These are phyloP conservation scores for Pleoardoris graminearum DNA, from an alignment of 2,329 filamentous ascomycete genomes.

Conservation along the genomic window DNA sequence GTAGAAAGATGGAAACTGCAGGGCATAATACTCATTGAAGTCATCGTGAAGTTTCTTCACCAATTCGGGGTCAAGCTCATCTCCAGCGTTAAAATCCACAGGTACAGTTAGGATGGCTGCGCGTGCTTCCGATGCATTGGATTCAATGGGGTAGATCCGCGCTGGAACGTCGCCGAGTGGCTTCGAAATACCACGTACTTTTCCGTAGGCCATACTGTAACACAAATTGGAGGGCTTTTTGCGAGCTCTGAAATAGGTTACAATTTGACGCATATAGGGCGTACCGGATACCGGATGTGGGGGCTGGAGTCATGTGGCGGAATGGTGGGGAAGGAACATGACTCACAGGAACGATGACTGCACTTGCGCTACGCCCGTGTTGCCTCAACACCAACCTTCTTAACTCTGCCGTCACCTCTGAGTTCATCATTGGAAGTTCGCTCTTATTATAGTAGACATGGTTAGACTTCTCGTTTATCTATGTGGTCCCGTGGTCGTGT, in stretches of 20 bases:
- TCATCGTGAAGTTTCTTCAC: constrained; percentile 6
- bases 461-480: too few species aligned
- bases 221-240: neutral
- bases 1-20: too few species aligned
- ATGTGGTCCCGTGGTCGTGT: too few species aligned
- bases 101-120: constrained; percentile 10
- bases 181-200: constrained; percentile 10
- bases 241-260: constrained; percentile 3
- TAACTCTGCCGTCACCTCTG: too few species aligned
- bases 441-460: too few species aligned
- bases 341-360: neutral
- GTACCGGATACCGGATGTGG: neutral
- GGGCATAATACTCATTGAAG: constrained; percentile 13
- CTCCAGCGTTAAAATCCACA: constrained; percentile 11
- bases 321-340: neutral
- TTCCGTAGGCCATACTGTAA: constrained; percentile 11
- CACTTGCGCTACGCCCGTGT: too few species aligned
- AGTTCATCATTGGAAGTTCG: too few species aligned
- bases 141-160: constrained; percentile 11
- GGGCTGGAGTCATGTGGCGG: neutral
- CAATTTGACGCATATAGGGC: neutral
- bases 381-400: too few species aligned
- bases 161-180: constrained; percentile 9
- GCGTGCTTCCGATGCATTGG: constrained; percentile 3
- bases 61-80: constrained; percentile 5